Evolutionary conservation across 164 flowering plant genomes (phyloP), one percentile per base, ranked within the genome.

Genomic region (Macadamia integrifolia): DNA sequence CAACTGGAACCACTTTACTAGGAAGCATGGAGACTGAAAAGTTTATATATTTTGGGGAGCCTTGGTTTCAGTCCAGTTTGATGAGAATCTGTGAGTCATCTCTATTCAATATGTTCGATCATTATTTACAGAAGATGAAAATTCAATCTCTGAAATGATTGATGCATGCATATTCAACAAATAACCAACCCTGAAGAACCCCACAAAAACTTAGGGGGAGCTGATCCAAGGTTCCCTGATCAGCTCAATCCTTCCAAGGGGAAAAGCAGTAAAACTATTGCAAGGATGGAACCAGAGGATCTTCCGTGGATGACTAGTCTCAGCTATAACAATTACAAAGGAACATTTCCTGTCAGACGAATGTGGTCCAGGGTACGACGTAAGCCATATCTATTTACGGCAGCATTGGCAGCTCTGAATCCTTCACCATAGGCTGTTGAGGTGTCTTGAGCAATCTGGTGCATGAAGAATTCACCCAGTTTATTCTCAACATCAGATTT

Each of bases 341-440:
- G 97, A 69, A 94, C 86, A 31, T 61, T 73, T 61, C 97, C 97
- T 0, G 97, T 90, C 1, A 74, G 69, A 44, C 76, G 83, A 75
- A 94, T 90, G 71, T 90, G 97, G 59, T 92, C 89, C 46, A 94
- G 78, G 6, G 99, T 94, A 11, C 83, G 62, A 6, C 90, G 86
- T 23, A 94, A 76, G n/a, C 99, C 99, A 67, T 85, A 94, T 74
- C 78, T 88, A 60, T 71, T 85, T 13, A 92, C 97, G 50, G 99
- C 97, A 31, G 84, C 82, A 82, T 82, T 83, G 12, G 97, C 99
- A 52, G 90, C 79, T 69, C 97, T 82, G 69, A 86, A 94, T 32
- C 97, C 97, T 71, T 72, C 97, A 13, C 98, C 98, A 72, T 90
- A 94, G 15, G 91, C 89, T 35, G 95, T 82, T 6, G 98, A 92